phyloP scores from a whole-genome alignment of 1,139 yeast genomes.

The Oligophagozyma castellii region DNA sequence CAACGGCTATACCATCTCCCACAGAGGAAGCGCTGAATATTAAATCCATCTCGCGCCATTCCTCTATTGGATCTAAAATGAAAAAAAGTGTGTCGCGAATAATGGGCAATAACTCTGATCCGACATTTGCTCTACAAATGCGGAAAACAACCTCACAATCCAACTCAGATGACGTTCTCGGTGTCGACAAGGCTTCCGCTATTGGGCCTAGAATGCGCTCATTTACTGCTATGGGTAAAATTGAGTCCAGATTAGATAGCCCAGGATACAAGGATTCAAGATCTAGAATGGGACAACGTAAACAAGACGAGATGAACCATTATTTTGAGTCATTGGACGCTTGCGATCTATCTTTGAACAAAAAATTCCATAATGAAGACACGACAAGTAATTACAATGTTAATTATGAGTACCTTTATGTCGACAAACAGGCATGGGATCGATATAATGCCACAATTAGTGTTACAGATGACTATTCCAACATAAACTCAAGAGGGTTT shows the following conservation, averaged over 20 bases:
- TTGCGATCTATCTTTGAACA: background rate
- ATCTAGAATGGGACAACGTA: too few species aligned
- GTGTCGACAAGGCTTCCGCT: background rate
- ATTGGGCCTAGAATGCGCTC: background rate
- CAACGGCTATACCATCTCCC: too few species aligned
- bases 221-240: background rate
- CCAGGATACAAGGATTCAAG: background rate
- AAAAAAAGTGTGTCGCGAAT: slow-evolving; percentile 18
- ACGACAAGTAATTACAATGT: background rate
- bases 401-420: background rate
- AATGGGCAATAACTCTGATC: slow-evolving; percentile 14
- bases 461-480: slow-evolving; percentile 1
- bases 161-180: background rate
- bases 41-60: slow-evolving; percentile 10
- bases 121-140: too few species aligned
- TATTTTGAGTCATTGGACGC: too few species aligned
- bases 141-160: too few species aligned
- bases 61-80: slow-evolving; percentile 19
- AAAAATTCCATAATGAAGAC: background rate
- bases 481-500: background rate
- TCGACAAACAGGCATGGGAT: slow-evolving; percentile 2
- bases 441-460: background rate
- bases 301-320: too few species aligned
- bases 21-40: too few species aligned
- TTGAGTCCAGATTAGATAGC: background rate